phyloP scores from a whole-genome alignment of 257 asterid genomes.

The Solanum okadae region DNA sequence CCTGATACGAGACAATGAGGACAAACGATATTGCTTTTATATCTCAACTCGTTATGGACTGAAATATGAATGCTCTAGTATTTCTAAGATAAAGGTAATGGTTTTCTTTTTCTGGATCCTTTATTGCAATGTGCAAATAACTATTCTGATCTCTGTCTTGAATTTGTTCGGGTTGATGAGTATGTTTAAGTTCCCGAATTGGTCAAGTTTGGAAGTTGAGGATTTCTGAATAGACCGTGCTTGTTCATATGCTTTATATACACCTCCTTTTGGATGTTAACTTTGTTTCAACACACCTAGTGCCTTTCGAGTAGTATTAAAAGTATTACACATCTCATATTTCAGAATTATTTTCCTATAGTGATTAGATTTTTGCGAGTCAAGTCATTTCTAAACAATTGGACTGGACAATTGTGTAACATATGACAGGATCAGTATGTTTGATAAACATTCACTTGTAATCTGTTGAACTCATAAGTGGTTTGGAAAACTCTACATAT shows the following conservation, averaged over 20 bases:
- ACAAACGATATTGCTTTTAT: conserved; percentile 61
- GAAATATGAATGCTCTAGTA: conserved; percentile 86
- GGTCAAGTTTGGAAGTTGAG: background rate
- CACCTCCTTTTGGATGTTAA: background rate
- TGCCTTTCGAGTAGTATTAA: background rate
- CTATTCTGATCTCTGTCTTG: background rate
- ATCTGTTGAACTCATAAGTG: background rate
- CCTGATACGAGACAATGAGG: conserved; percentile 56
- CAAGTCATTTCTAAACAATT: background rate
- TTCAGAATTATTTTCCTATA: background rate
- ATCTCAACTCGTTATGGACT: conserved; percentile 80
- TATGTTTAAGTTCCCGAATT: background rate
- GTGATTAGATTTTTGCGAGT: background rate
- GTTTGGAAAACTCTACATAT: background rate
- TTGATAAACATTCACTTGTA: background rate
- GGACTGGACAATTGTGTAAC: background rate
- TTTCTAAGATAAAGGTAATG: conserved; percentile 67
- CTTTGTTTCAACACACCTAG: background rate
- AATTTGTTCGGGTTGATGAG: background rate
- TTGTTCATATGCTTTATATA: background rate
- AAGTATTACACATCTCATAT: background rate
- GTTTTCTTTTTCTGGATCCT: background rate
- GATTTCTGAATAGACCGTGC: background rate
- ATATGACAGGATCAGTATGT: background rate
- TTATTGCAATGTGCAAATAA: background rate